Evolutionary conservation across 495 filamentous ascomycete species (phyloP), one percentile per base, ranked within the genome.

Genomic region (Trichoderma erinaceum): DNA sequence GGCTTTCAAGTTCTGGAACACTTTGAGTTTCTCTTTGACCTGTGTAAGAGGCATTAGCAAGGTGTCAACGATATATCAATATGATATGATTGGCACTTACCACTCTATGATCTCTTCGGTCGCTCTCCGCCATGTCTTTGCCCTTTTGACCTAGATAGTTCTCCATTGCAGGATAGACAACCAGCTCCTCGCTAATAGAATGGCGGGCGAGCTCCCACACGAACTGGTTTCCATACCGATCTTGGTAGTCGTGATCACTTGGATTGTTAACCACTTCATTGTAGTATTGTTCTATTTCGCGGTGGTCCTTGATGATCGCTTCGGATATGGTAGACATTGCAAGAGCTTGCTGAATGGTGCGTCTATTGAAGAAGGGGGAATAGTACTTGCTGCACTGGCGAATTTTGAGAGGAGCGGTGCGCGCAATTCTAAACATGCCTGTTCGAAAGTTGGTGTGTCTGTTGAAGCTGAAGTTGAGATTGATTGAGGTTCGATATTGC

Each of bases 141-240:
- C 89, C 73, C n/a, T 79, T 69, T n/a, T 80, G 18, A 3, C 25
- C 76, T 0, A 89, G 65, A 64, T 87, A 67, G 70, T 86, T 85
- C 70, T 90, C 89, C 8, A 91, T 81, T 0, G 82, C 82, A 0
- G 89, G 89, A 74, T 91, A 91, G 18, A 92, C 80, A 44, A 90
- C 83, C 2, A 92, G 74, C 77, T 92, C 90, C 74, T 92, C 87
- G 66, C 79, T 85, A 71, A 90, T 78, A 0, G 84, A 82, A 71
- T 90, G 85, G 11, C 88, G 83, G 13, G 90, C 86, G 4, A 92
- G 77, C 71, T 88, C 87, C 90, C 89, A 92, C 41, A 86, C 85
- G 68, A 91, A 88, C 64, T 84, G 83, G 67, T 91, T 91, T 74
- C 86, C 84, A 75, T 78, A 91, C 18, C 81, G 76, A 1, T 71